phyloP scores from a whole-genome alignment of 371 early-diverging fungal species.

The Apophysomyces sp. region DNA sequence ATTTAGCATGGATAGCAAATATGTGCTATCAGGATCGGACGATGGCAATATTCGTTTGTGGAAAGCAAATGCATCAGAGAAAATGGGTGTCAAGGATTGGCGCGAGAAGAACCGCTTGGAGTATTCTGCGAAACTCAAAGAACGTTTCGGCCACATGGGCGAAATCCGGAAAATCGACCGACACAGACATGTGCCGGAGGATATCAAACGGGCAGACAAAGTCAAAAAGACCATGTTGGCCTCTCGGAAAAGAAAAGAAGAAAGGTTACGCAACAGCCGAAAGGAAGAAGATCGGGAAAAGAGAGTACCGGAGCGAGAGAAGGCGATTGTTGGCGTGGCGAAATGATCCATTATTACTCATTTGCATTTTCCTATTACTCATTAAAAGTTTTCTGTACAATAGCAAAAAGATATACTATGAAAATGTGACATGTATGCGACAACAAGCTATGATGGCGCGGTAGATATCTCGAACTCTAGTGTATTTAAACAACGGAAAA shows the following conservation, averaged over 20 bases:
- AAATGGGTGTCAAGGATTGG: slow-evolving; percentile 74
- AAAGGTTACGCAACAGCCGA: slow-evolving; percentile 75
- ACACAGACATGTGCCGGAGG: slow-evolving; percentile 85
- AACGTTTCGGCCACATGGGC: slow-evolving; percentile 91
- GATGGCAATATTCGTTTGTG: slow-evolving; percentile 99
- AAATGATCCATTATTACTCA: slow-evolving; percentile 42
- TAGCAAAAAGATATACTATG: no score
- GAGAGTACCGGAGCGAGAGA: slow-evolving; percentile 76
- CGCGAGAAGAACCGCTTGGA: slow-evolving; percentile 84
- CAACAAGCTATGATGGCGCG: no score
- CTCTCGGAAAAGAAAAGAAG: slow-evolving; percentile 83
- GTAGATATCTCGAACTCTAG: no score
- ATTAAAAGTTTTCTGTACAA: background rate
- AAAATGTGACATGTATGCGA: no score
- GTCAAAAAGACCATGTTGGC: slow-evolving; percentile 81
- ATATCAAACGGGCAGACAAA: slow-evolving; percentile 73
- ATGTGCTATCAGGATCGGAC: slow-evolving; percentile 96
- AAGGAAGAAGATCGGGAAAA: slow-evolving; percentile 65
- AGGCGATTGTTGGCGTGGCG: slow-evolving; percentile 75
- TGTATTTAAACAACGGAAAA: no score
- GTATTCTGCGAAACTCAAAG: slow-evolving; percentile 88
- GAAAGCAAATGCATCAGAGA: slow-evolving; percentile 93
- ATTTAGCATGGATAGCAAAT: slow-evolving; percentile 95
- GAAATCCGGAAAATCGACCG: slow-evolving; percentile 89
- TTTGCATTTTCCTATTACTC: no score